phyloP scores from a whole-genome alignment of 2,329 filamentous ascomycete genomes.

The Monilinia fructicola region DNA sequence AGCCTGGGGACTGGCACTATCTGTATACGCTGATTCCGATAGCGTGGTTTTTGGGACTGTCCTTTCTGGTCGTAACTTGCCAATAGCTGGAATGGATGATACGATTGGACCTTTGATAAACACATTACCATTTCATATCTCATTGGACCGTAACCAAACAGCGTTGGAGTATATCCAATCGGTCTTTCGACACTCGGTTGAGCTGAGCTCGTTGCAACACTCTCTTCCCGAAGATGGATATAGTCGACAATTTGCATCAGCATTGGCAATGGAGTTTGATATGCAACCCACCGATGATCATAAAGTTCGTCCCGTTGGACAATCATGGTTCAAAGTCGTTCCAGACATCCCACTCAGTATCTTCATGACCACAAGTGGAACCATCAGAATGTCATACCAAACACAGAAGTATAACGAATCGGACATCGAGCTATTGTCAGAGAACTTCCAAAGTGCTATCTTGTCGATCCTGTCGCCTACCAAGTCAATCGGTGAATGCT shows the following conservation, averaged over 20 bases:
- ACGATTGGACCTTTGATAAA: constrained; percentile 40
- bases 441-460: constrained; percentile 1
- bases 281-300: constrained; percentile 4
- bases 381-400: constrained; percentile 17
- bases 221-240: constrained; percentile 24
- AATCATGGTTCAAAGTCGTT: constrained; percentile 12
- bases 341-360: constrained; percentile 21
- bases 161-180: constrained; percentile 19
- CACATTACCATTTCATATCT: constrained; percentile 23
- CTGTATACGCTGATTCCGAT: constrained; percentile 39
- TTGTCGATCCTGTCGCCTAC: constrained; percentile 1
- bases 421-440: background rate
- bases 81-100: constrained; percentile 36
- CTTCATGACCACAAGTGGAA: constrained; percentile 12
- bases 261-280: constrained; percentile 16
- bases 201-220: constrained; percentile 21
- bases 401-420: background rate
- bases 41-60: constrained; percentile 42
- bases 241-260: constrained; percentile 17
- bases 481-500: background rate
- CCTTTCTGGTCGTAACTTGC: constrained; percentile 42
- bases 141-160: constrained; percentile 3
- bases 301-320: background rate
- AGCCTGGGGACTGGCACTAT: constrained; percentile 43
- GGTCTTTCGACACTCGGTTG: constrained; percentile 18